phyloP scores from a whole-genome alignment of 192 early-diverging fungal genomes.

The Phycomyces nitens region DNA sequence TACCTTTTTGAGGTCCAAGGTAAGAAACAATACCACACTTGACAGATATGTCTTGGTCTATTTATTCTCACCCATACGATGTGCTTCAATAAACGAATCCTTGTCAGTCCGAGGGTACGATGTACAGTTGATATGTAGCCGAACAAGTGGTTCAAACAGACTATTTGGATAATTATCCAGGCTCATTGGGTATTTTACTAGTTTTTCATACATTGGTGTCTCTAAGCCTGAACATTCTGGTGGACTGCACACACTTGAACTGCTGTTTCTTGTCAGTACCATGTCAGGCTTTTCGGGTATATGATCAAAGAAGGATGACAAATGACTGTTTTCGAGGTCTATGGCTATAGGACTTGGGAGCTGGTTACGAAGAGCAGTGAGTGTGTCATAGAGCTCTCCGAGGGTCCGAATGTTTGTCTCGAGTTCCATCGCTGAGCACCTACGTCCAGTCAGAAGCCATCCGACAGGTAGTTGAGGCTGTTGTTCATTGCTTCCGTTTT shows the following conservation, averaged over 20 bases:
- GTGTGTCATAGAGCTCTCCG: constrained; percentile 23
- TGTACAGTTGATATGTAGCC: constrained; percentile 11
- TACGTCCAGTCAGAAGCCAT: constrained; percentile 13
- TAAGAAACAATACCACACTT: not conserved
- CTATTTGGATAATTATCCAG: constrained; percentile 2
- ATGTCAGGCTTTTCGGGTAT: not conserved
- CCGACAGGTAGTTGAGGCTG: constrained; percentile 7
- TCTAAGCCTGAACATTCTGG: not conserved
- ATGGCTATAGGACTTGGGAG: constrained; percentile 3
- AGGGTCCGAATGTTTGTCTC: constrained; percentile 32
- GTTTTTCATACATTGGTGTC: constrained; percentile 1
- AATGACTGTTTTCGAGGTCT: not conserved
- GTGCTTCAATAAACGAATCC: not conserved
- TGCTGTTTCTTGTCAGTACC: not conserved
- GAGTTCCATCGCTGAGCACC: constrained; percentile 15
- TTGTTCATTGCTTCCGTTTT: not conserved
- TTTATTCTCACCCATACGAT: not conserved
- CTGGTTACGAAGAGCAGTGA: constrained; percentile 8
- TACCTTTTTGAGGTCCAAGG: constrained; percentile 2
- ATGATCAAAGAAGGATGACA: not conserved
- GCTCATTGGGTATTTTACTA: not conserved
- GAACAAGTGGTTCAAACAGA: not conserved
- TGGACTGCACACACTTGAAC: not conserved
- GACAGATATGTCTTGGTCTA: not conserved
- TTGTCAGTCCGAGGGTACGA: constrained; percentile 14